These are phyloP conservation scores for Pezicula neosporulosa DNA, from an alignment of 2,329 filamentous ascomycete genomes.

Conservation along the genomic window DNA sequence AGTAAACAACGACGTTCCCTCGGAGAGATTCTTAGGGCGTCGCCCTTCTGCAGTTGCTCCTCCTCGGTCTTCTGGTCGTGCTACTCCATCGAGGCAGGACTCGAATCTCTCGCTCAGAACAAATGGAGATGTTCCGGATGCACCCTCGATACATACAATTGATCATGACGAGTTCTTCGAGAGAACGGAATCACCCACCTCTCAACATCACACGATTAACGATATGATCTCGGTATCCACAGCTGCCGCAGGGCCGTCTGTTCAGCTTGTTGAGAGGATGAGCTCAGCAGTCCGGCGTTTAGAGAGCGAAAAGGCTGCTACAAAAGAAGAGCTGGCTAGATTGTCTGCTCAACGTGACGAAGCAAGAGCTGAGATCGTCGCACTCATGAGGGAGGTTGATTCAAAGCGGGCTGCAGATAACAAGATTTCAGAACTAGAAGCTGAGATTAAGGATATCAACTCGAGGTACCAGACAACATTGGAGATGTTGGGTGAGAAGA, in stretches of 20 bases:
- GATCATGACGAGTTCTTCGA: conserved; percentile 45
- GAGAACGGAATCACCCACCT: conserved; percentile 51
- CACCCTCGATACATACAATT: conserved; percentile 21
- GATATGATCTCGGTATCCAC: conserved; percentile 90
- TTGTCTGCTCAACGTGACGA: conserved; percentile 87
- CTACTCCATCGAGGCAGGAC: conserved; percentile 26
- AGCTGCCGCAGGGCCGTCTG: conserved; percentile 83
- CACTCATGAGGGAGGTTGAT: conserved; percentile 83
- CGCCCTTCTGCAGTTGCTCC: conserved; percentile 21
- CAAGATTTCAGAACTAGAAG: conserved; percentile 63
- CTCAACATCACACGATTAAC: conserved; percentile 67
- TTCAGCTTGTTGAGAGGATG: conserved; percentile 95
- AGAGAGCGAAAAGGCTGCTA: conserved; percentile 86
- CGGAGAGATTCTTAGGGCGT: conserved; percentile 17
- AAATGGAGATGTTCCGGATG: conserved; percentile 17
- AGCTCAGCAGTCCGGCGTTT: conserved; percentile 86
- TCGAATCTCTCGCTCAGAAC: conserved; percentile 22
- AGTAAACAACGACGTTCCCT: conserved; percentile 22
- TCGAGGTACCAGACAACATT: conserved; percentile 84
- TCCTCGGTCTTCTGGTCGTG: conserved; percentile 21
- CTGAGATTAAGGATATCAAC: conserved; percentile 65
- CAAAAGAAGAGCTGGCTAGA: conserved; percentile 79
- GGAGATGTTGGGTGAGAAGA: conserved; percentile 96
- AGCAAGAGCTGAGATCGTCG: conserved; percentile 85
- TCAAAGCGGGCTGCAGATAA: conserved; percentile 57